Evolutionary conservation across 345 rosid genomes (phyloP), one percentile per base, ranked within the genome.

Genomic region (Luvunga scandens): DNA sequence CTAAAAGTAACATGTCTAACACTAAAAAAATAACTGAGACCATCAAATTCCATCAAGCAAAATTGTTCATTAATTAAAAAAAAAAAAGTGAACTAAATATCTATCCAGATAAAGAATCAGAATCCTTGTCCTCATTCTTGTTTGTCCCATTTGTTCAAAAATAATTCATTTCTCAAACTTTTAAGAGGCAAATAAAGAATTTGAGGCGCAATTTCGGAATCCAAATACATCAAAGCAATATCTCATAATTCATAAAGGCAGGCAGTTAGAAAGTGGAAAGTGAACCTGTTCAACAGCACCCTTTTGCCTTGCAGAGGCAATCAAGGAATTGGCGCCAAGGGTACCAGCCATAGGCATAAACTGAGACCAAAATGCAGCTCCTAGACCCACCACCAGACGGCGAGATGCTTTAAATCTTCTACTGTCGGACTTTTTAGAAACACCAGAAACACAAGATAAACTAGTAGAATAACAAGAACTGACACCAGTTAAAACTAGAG

Each of bases 251-350:
- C 18, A 13, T 13, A 45, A 45, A 45, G 55, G 72, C 74, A 30
- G 12, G 31, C 45, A 8, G 39, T 24, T 66, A 33, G 66, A 13
- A 71, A 10, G 30, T 39, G 69, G 64, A 77, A 67, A 25, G 14
- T n/a, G 71, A 18, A 95, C 95, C 98, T 90, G 85, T 77, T 91
- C 98, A 63, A 93, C 75, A 34, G 88, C 84, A 72, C 87, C 77
- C 71, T 88, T 87, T 75, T 87, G 92, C 75, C 91, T 92, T 2
- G 98, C 98, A 27, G 91, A 91, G 80, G 95, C 98, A 39, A 89
- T 77, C 87, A 87, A 91, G 38, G 88, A 82, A 4, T 84, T 93
- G 74, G 81, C 81, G 57, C 83, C 86, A 75, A 70, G 38, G 24
- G 60, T 70, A 61, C 82, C 83, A 60, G 87, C 87, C 90, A 83